Base-by-base conservation (phyloP, 2,329 filamentous ascomycete genomes). In the Pestalotiopsis sp. region DNA sequence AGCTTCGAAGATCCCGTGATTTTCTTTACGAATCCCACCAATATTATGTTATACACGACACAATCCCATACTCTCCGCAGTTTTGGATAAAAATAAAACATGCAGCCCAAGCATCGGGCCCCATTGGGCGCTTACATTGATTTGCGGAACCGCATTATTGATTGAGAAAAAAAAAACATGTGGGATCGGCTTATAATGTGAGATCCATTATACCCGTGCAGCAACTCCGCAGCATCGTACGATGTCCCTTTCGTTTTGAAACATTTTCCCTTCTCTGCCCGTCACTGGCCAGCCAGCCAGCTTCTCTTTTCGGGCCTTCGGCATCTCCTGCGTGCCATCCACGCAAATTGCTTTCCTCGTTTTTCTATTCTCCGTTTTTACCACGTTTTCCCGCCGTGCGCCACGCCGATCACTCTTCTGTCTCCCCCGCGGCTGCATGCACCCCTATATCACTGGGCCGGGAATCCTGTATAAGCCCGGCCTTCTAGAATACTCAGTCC, bases 401-500 rank as follows among this genome's bases (percentile, higher is more conserved):
- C 61, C 14, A 52, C 20, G 61, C 38, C 25, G 61, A 41, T 63
- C 61, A 63, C 38, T 41, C 17, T 39, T 39, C 7, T 23, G 52
- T 23, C 0, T 7, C 20, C 45, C 45, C 20, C 17, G 7, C 17
- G 20, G 14, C 17, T 52, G 45, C 45, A 52, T 52, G n/a, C 45
- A 52, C n/a, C 57, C 57, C 23, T 59, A 59, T 59, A 13, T 36
- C 31, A 36, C 31, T 36, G 31, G 20, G 45, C 17, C 45, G 45
- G 31, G 17, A 52, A 52, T 52, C 45, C 57, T 27, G 56, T 20
- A 12, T 58, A 20, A 23, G 56, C n/a, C 27, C 2, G 23, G 39
- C 61, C 61, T 64, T 64, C 61, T 64, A 64, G 61, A 64, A 64
- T 12, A 52, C 38, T 20, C 61, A 36, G 11, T 23, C 60, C 17